A percentile compares a stretch with the other conserved stretches of the same genome.
Evolutionary conservation across 306 rosid species (phyloP).

Genomic region (Cyclanthera cordifolia): DNA sequence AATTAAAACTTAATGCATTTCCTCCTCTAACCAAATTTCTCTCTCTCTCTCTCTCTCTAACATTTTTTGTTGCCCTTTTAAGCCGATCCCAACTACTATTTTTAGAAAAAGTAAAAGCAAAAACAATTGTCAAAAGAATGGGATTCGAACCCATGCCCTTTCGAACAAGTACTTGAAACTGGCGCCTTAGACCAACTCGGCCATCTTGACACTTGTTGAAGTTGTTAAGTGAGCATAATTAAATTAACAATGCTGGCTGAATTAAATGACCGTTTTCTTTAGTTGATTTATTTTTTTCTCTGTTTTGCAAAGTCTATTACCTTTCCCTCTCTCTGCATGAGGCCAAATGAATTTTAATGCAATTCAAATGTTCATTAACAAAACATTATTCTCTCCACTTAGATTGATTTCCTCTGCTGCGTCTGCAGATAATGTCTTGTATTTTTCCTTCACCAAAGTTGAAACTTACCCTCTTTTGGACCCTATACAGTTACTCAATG

Average conservation of each 20-base stretch:
- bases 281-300: too few relatives aligned
- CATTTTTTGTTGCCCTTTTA: too few relatives aligned
- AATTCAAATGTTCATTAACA: conserved; percentile 8
- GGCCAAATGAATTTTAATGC: conserved; percentile 21
- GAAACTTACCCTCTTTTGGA: conserved; percentile 14
- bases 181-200: conserved; percentile 13
- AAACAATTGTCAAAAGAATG: conserved; percentile 10
- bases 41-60: too few relatives aligned
- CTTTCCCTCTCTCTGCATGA: not conserved
- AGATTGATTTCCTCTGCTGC: conserved; percentile 35
- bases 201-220: not conserved
- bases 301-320: too few relatives aligned
- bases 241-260: too few relatives aligned
- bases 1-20: too few relatives aligned
- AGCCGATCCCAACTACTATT: too few relatives aligned
- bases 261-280: too few relatives aligned
- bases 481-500: conserved; percentile 28
- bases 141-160: conserved; percentile 18
- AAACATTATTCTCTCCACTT: conserved; percentile 16
- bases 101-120: too few relatives aligned
- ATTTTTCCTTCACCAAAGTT: conserved; percentile 2
- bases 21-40: too few relatives aligned
- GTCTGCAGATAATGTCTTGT: conserved; percentile 6
- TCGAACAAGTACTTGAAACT: conserved; percentile 17
- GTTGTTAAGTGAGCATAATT: too few relatives aligned